Base-by-base conservation (phyloP, 1,284 basidiomycete species). In the Thecaphora frezii region DNA sequence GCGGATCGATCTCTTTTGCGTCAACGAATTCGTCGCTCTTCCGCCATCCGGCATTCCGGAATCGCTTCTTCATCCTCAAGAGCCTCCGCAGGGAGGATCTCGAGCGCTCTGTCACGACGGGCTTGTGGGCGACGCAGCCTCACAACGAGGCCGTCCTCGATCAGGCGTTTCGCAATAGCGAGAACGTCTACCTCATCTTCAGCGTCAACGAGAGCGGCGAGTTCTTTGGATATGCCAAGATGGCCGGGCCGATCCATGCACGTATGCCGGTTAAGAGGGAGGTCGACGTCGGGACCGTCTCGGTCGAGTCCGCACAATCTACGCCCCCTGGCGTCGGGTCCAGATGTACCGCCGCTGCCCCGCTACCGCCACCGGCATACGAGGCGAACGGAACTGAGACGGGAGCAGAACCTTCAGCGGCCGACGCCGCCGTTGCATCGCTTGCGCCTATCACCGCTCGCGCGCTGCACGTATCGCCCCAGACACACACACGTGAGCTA, bases 1-100 rank as follows among this genome's bases (percentile, higher is more conserved):
- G 61, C 28, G 69, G 67, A 21, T 69, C 72, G 8, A 45, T 59
- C 8, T 75, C 74, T 0, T 71, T 69, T 39, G 39, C 76, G 0
- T 77, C 75, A 1, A 78, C 76, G 42, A 76, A 76, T 53, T 78
- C 76, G 0, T 91, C 89, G 22, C 87, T 88, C 68, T 79, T 94
- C 62, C 82, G 93, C 9, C 72, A 82, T 9, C 84, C 82, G 42
- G 82, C 90, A 77, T 97, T 96, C 78, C 90, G 90, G 4, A 85
- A 86, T 73, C 86, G 93, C 23, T 93, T 87, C 79, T 97, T 97
- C 73, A 93, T 97, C 59, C 85, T 97, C 67, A 97, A 97, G 80
- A 91, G 89, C 30, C 81, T 76, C 38, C 58, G 54, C 46, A 71
- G 91, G 87, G 85, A 84, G 63, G 91, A 96, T 77, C 82, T 97